Base-by-base conservation (phyloP, 2,329 filamentous ascomycete genomes). In the Diaporthe velutina region DNA sequence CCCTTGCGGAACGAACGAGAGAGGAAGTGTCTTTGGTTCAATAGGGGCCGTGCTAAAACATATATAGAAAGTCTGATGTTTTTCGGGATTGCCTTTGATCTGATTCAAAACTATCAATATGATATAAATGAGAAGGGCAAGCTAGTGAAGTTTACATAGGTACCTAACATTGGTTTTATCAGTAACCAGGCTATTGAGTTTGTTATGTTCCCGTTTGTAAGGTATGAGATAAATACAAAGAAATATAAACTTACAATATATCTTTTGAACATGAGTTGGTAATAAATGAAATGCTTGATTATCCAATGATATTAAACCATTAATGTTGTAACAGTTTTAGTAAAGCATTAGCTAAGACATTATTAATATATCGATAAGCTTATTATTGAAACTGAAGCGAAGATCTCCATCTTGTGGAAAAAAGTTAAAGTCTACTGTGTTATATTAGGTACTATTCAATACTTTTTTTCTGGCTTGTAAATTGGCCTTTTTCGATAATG, bases 21-120 rank as follows among this genome's bases (percentile, higher is more conserved):
- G 7, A 57, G 7, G 28, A 57, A 35, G 30, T 58, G 55, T 38
- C 22, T 38, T 58, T 58, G 19, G 30, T 58, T 58, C 10, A 35
- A 58, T 58, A 6, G n/a, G 55, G 55, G 19, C 19, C 55, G 30
- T 58, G 55, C 55, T 58, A 30, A 58, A n/a, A 58, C 55, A 58
- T 38, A 12, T 38, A n/a, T 58, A 58, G 55, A 58, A 58, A 58
- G 55, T 38, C 55, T 58, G 7, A 58, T 58, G 55, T 58, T 58
- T n/a, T 58, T 58, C 33, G 55, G 55, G 30, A 58, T 58, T 58
- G 55, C 55, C 55, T 58, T 58, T 58, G 55, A 58, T 38, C 2
- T 58, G 55, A 58, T 58, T 58, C 55, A 58, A 58, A 58, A 58
- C 55, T n/a, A 12, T 58, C 30, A 58, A 8, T 58, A 58, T 38